Base-by-base conservation (phyloP, 169 alveolate species). In the Plasmodium malariae region DNA sequence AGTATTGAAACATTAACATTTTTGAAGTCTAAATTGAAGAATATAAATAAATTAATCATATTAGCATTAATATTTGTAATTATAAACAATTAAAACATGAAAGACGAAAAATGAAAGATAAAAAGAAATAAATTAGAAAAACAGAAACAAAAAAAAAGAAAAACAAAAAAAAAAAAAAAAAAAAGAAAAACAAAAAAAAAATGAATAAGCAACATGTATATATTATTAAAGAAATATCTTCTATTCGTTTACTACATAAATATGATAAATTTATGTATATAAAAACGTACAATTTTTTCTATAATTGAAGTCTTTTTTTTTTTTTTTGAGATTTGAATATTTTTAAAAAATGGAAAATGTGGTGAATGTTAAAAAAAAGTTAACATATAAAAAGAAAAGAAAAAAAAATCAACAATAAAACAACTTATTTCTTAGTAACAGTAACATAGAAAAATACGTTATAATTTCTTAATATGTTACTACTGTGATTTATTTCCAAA, bases 161-260 rank as follows among this genome's bases (percentile, higher is more conserved):
- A 40, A n/a, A n/a, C n/a, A n/a, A n/a, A n/a, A n/a, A n/a, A n/a
- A n/a, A n/a, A n/a, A 0, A 17, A 21, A 17, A 54, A 54, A 0
- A 28, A 57, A 24, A 48, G 48, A 48, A 71, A 14, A 48, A 48
- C 21, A 48, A 30, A 43, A 14, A 51, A 49, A 71, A 2, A 48
- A 34, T 26, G 7, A n/a, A n/a, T 21, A 2, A 32, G n/a, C n/a
- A 71, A 51, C 54, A 19, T 3, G 36, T 30, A 36, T 7, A 24
- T 48, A n/a, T n/a, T n/a, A 19, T 37, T 34, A 73, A 26, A 73
- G 30, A 73, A 73, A 73, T 73, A 62, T 43, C 72, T 21, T 37
- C 55, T 19, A 73, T 43, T 34, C 45, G 72, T 57, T 55, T 73
- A 62, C 70, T 57, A 28, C 69, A 73, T 54, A n/a, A 28, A 73